Percentiles rank a stretch among this genome's conserved stretches.
Evolutionary conservation across 1,139 yeast species (phyloP).

Genomic region (Debaryomycetaceae sp.): DNA sequence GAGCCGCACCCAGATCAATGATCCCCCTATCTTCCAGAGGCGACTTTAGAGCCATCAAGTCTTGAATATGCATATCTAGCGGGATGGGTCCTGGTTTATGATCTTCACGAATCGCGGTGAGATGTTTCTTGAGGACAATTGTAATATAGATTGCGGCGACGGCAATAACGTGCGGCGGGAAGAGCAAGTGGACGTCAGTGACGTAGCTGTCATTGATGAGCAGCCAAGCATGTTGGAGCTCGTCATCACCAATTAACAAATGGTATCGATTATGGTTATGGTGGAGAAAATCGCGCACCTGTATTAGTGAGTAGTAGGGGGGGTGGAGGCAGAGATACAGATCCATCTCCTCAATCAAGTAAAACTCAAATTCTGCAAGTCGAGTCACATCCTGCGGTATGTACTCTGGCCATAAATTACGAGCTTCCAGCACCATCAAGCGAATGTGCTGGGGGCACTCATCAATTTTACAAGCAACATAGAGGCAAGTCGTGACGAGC

Average conservation of each 20-base stretch:
- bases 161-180: slow-evolving; percentile 90
- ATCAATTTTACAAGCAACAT: slow-evolving; percentile 86
- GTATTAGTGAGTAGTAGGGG: slow-evolving; percentile 70
- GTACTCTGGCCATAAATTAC: slow-evolving; percentile 90
- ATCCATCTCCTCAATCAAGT: slow-evolving; percentile 80
- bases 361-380: slow-evolving; percentile 94
- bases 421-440: slow-evolving; percentile 70
- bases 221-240: slow-evolving; percentile 81
- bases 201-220: slow-evolving; percentile 82
- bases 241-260: slow-evolving; percentile 47
- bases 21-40: not conserved
- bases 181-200: slow-evolving; percentile 71
- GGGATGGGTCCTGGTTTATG: not conserved
- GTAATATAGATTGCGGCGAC: slow-evolving; percentile 70
- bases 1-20: not conserved
- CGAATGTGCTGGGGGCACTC: slow-evolving; percentile 93
- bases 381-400: slow-evolving; percentile 87
- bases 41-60: slow-evolving; percentile 19
- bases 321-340: slow-evolving; percentile 76
- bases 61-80: slow-evolving; percentile 26
- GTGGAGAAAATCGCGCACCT: slow-evolving; percentile 39
- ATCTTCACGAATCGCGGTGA: slow-evolving; percentile 11
- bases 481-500: slow-evolving; percentile 73
- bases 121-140: slow-evolving; percentile 42
- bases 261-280: slow-evolving; percentile 17